Evolutionary conservation across 352 stramenopile genomes (phyloP), one percentile per base, ranked within the genome.

Genomic region (Peronospora belbahrii): DNA sequence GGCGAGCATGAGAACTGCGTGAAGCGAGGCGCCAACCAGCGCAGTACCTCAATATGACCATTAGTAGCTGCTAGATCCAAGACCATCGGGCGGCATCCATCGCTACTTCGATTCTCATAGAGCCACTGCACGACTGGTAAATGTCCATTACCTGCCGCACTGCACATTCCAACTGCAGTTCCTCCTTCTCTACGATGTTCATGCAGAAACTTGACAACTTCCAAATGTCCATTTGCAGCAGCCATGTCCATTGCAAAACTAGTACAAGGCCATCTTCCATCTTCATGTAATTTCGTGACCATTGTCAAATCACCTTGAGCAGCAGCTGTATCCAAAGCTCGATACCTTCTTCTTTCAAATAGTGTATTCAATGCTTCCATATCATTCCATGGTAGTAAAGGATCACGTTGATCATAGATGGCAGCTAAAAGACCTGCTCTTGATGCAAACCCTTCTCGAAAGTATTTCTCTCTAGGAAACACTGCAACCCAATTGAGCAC

Each of bases 11-110:
- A 54, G 19, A 67, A 67, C 15, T 55, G 42, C 3, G 58, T 50
- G 31, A 63, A 73, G 2, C 61, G 44, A 19, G 44, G 42, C 31
- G 61, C 56, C 2, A 81, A 43, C 66, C 67, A 81, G n/a, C 72
- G 63, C 5, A 81, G 33, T 4, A 81, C 59, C 0, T 67, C 43
- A 17, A 77, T 36, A 24, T 75, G 69, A 2, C 69, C 66, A 53
- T 74, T 65, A 2, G 57, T 69, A n/a, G 69, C 69, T 19, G 66
- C 56, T 17, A 73, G 17, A 35, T 81, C 65, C 52, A 81, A 42
- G 20, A 67, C 61, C 39, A 67, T 38, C 14, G 61, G 58, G n/a
- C 61, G 60, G 10, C 60, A 72, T 24, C 68, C 65, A 25, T 75
- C 61, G 14, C 37, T 56, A 27, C 52, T 59, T 0, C 63, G 52